These are phyloP conservation scores for Saraca asoca DNA, from an alignment of 331 rosid genomes.

Conservation along the genomic window DNA sequence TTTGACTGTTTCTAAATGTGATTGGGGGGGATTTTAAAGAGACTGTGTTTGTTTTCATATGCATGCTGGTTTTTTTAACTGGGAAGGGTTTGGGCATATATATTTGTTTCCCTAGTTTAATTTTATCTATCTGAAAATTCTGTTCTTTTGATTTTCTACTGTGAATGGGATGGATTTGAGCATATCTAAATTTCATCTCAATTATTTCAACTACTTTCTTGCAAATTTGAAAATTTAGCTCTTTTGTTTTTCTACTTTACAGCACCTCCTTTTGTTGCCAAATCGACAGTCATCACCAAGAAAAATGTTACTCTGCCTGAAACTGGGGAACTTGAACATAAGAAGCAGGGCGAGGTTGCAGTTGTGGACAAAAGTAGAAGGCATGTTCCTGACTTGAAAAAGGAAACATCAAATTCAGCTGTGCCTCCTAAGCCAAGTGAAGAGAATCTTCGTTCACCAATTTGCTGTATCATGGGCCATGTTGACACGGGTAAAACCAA, in stretches of 20 bases:
- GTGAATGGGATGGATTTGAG: conserved; percentile 11
- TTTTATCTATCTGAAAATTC: too few relatives aligned
- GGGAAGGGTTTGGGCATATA: conserved; percentile 10
- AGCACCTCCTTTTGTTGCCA: conserved; percentile 26
- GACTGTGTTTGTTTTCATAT: neutral
- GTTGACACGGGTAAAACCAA: conserved; percentile 99
- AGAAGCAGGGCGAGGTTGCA: conserved; percentile 40
- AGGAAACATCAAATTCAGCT: conserved; percentile 34
- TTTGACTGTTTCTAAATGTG: too few relatives aligned
- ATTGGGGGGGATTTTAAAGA: neutral
- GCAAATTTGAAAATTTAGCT: conserved; percentile 11
- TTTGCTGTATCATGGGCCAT: conserved; percentile 99
- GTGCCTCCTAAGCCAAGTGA: conserved; percentile 47
- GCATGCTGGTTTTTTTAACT: neutral
- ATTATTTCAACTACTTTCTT: conserved; percentile 1
- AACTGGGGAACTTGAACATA: conserved; percentile 44
- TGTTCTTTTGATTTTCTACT: too few relatives aligned
- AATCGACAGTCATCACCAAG: conserved; percentile 43
- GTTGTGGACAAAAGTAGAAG: conserved; percentile 42
- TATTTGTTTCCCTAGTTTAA: too few relatives aligned
- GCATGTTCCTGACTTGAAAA: conserved; percentile 32
- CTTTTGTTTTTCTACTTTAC: conserved; percentile 26
- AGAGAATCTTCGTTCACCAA: conserved; percentile 90
- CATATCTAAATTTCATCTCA: conserved; percentile 10
- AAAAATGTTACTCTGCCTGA: conserved; percentile 41